These are phyloP conservation scores for Hamigera avellanea DNA, from an alignment of 495 filamentous ascomycete genomes.

Conservation along the genomic window DNA sequence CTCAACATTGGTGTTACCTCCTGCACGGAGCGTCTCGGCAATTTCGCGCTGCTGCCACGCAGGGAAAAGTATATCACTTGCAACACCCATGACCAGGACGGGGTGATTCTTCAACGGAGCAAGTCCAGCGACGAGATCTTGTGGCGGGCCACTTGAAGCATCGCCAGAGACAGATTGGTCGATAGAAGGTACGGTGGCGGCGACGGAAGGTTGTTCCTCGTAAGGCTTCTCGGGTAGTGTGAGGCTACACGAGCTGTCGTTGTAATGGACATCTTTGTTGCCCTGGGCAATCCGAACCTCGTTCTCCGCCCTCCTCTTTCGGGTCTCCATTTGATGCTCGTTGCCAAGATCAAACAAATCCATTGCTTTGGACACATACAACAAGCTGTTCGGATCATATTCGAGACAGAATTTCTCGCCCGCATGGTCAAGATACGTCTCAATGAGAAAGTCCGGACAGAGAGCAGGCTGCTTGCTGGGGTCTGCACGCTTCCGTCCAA, in stretches of 20 bases:
- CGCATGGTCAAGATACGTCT: slow-evolving; percentile 96
- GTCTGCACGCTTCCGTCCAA: slow-evolving; percentile 81
- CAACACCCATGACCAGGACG: slow-evolving; percentile 83
- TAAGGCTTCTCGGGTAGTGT: slow-evolving; percentile 79
- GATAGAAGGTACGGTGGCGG: slow-evolving; percentile 15
- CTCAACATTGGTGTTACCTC: slow-evolving; percentile 67
- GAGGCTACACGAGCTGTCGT: slow-evolving; percentile 57
- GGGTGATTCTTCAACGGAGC: slow-evolving; percentile 59
- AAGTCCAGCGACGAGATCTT: slow-evolving; percentile 71
- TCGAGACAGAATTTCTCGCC: slow-evolving; percentile 99
- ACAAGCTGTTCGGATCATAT: slow-evolving; percentile 90
- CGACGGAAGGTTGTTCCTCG: slow-evolving; percentile 54
- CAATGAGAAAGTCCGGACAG: slow-evolving; percentile 94
- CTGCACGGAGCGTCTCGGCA: slow-evolving; percentile 64
- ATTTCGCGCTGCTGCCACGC: slow-evolving; percentile 98
- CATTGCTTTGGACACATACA: slow-evolving; percentile 99
- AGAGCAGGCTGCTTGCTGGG: slow-evolving; percentile 75
- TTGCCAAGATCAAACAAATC: slow-evolving; percentile 89
- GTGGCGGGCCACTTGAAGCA: slow-evolving; percentile 36
- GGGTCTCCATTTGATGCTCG: slow-evolving; percentile 45
- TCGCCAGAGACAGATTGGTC: slow-evolving; percentile 11
- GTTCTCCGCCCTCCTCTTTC: slow-evolving; percentile 35
- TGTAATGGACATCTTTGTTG: slow-evolving; percentile 8
- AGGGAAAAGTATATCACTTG: slow-evolving; percentile 93
- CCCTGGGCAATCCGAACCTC: slow-evolving; percentile 34